Evolutionary conservation across 805 yeast genomes (phyloP).

Genomic region (Saturnispora bothae): DNA sequence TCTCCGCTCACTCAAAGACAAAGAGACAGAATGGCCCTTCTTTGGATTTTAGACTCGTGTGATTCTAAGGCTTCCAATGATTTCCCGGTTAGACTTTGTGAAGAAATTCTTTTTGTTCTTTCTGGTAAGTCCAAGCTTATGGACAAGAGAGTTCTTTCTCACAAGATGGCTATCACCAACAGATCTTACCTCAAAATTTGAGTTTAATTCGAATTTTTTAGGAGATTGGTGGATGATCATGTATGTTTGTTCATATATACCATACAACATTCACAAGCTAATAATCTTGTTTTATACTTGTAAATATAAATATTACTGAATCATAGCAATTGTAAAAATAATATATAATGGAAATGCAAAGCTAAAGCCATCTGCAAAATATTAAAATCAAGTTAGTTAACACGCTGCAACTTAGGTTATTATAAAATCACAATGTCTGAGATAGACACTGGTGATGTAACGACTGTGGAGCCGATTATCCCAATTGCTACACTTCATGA

Average conservation of each 20-base stretch:
- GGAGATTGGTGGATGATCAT: too few species aligned
- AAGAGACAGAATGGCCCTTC: slow-evolving; percentile 76
- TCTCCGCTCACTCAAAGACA: slow-evolving; percentile 74
- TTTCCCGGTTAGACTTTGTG: slow-evolving; percentile 80
- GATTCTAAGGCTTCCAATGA: slow-evolving; percentile 69
- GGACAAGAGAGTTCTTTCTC: slow-evolving; percentile 75
- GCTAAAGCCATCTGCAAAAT: too few species aligned
- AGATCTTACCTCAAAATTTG: slow-evolving; percentile 47
- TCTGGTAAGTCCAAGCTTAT: slow-evolving; percentile 74
- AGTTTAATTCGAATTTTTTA: neutral
- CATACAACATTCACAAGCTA: too few species aligned
- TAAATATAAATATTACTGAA: neutral
- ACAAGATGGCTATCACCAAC: slow-evolving; percentile 77
- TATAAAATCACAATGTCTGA: too few species aligned
- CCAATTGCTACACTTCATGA: neutral
- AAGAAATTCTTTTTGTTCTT: slow-evolving; percentile 70
- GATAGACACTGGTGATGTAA: neutral
- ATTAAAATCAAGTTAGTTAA: too few species aligned
- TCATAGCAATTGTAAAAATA: neutral
- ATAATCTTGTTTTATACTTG: neutral
- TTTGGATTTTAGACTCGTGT: slow-evolving; percentile 84
- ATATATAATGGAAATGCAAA: too few species aligned
- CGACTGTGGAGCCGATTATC: neutral
- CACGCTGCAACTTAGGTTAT: too few species aligned
- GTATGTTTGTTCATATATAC: too few species aligned